These are phyloP conservation scores for Friedmanniomyces simplex DNA, from an alignment of 495 filamentous ascomycete species.

Conservation along the genomic window DNA sequence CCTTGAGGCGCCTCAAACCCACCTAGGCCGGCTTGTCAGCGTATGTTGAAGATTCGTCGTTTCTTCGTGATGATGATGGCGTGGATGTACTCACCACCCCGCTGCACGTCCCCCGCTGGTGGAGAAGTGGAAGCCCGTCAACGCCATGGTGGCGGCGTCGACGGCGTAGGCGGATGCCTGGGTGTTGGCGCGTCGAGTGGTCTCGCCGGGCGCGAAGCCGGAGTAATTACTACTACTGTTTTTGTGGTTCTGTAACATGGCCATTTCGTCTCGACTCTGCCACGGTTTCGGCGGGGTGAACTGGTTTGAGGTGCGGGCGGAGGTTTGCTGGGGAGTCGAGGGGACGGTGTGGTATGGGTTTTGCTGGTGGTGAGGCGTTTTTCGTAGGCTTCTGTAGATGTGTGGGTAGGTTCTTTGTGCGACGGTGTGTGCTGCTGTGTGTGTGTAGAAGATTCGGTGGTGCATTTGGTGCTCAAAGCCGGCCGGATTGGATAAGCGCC, in stretches of 20 bases:
- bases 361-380: too few relatives aligned
- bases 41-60: slow-evolving; percentile 40
- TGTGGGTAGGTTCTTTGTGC: too few relatives aligned
- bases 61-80: slow-evolving; percentile 73
- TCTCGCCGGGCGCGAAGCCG: slow-evolving; percentile 31
- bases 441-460: too few relatives aligned
- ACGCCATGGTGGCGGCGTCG: slow-evolving; percentile 41
- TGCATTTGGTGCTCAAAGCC: too few relatives aligned
- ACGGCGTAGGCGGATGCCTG: slow-evolving; percentile 79
- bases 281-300: slow-evolving; percentile 23
- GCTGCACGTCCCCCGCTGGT: slow-evolving; percentile 63
- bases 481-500: too few relatives aligned
- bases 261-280: slow-evolving; percentile 31
- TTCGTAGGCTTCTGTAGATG: too few relatives aligned
- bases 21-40: slow-evolving; percentile 1
- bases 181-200: slow-evolving; percentile 45
- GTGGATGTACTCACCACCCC: slow-evolving; percentile 49
- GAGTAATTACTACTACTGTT: slow-evolving; percentile 62
- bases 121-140: slow-evolving; percentile 88
- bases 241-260: slow-evolving; percentile 34
- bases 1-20: slow-evolving; percentile 65
- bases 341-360: not conserved
- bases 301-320: not conserved
- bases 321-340: not conserved
- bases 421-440: too few relatives aligned